Evolutionary conservation across 2,329 filamentous ascomycete species (phyloP).

Genomic region (Neofusicoccum umdonicola): DNA sequence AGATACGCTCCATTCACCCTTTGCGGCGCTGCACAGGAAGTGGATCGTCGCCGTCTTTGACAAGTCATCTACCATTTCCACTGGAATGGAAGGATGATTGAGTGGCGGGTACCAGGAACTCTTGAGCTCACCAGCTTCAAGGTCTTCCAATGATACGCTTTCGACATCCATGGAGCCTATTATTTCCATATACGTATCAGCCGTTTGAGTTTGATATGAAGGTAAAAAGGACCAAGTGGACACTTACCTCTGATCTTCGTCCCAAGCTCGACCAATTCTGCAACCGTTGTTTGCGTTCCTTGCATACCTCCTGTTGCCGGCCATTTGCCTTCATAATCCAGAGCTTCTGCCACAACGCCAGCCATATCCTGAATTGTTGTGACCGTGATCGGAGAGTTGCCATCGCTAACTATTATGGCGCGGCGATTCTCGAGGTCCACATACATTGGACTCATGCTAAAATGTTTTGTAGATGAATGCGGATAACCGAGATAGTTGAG

Average conservation of each 20-base stretch:
- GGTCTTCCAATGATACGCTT: neutral
- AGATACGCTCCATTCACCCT: neutral
- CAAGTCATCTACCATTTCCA: neutral
- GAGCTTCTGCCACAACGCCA: neutral
- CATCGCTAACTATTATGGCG: neutral
- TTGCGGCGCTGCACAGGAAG: neutral
- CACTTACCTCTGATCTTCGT: neutral
- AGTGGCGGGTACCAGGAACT: neutral
- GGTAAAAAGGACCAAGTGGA: too few species aligned
- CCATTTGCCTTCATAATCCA: neutral
- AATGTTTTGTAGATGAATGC: neutral
- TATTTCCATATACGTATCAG: rapidly evolving
- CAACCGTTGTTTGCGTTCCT: neutral
- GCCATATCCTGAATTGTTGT: neutral
- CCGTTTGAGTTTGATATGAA: too few species aligned
- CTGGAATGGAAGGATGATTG: neutral
- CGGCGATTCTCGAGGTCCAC: neutral
- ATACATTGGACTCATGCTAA: neutral
- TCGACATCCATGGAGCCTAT: neutral
- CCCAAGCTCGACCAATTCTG: neutral
- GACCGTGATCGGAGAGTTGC: neutral
- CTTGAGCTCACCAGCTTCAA: neutral
- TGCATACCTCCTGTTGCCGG: neutral
- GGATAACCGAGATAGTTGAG: neutral
- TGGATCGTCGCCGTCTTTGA: neutral